Percentiles rank a stretch among this genome's conserved stretches.
Conservation (phyloP, 208 protist species). For the Trypanosoma platydactyli region DNA sequence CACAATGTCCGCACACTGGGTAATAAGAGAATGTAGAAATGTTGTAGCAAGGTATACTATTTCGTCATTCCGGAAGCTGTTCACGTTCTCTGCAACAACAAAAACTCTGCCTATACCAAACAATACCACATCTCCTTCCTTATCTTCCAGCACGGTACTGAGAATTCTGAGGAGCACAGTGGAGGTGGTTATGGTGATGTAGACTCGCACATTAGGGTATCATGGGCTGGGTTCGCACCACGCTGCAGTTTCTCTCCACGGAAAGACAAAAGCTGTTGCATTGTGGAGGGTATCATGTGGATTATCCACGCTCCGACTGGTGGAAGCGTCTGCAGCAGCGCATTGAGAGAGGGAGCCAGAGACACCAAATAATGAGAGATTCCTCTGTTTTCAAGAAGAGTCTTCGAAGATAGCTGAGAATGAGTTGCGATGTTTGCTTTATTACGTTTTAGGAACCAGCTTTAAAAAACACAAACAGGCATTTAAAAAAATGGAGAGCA, state of each 20-base stretch:
- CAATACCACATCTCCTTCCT: conserved; percentile 40
- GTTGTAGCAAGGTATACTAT: conserved; percentile 33
- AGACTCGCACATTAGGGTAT: too few species aligned
- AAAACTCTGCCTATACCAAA: conserved; percentile 51
- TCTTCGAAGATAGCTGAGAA: conserved; percentile 43
- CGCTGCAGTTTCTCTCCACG: too few species aligned
- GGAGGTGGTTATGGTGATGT: too few species aligned
- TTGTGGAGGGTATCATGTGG: neutral
- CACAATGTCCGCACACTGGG: conserved; percentile 47
- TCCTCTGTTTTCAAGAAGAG: conserved; percentile 58
- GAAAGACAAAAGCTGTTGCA: too few species aligned
- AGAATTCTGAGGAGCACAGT: conserved; percentile 46
- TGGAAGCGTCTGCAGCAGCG: conserved; percentile 49
- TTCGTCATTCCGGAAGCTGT: conserved; percentile 40
- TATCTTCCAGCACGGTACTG: conserved; percentile 33
- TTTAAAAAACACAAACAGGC: conserved; percentile 24
- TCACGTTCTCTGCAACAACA: conserved; percentile 36
- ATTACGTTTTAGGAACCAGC: conserved; percentile 30
- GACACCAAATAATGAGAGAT: conserved; percentile 49
- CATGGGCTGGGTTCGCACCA: too few species aligned
- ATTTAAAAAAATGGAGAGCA: conserved; percentile 30
- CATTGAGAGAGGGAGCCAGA: conserved; percentile 44
- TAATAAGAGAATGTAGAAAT: conserved; percentile 39
- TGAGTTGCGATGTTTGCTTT: conserved; percentile 21
- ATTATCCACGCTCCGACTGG: conserved; percentile 27